Evolutionary conservation across 768 basidiomycete species (phyloP), one percentile per base, ranked within the genome.

Genomic region (Dendrothele bispora): DNA sequence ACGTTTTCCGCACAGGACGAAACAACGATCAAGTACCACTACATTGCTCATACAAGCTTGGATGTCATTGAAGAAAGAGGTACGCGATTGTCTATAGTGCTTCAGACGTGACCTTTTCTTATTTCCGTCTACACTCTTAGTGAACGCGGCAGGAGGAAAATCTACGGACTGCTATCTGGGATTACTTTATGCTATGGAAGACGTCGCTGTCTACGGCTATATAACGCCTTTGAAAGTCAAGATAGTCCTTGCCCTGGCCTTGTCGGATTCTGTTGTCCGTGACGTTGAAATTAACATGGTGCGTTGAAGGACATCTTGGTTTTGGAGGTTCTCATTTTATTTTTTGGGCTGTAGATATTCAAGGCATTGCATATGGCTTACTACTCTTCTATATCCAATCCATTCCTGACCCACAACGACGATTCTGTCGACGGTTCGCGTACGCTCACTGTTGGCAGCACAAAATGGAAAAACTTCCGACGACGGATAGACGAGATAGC

Each of bases 21-120:
- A 21, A 63, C 72, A 48, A 66, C 70, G 10, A 76, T 93, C 54
- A 91, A 91, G 61, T 94, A 92, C 59, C 89, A 94, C 67, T 95
- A 93, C 55, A 83, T 93, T 47, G 91, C 92, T 0, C 92, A 95
- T 65, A 93, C 89, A 18, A 87, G 87, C 46, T 68, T 95, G 57
- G 92, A 95, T 66, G 86, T 93, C 47, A 83, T 95, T 57, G 93
- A 95, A 58, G 92, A 95, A 69, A 84, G 90, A 74, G 82, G 92
- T 92, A 58, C 69, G 83, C 63, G n/a, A n/a, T n/a, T n/a, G n/a
- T n/a, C n/a, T n/a, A n/a, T n/a, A n/a, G n/a, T n/a, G n/a, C n/a
- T n/a, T n/a, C n/a, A n/a, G n/a, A n/a, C n/a, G n/a, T n/a, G n/a
- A n/a, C n/a, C n/a, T n/a, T n/a, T n/a, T n/a, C n/a, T n/a, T 15